A percentile compares a stretch with the other conserved stretches of the same genome.
Conservation (phyloP, 257 asterid genomes). For the Salvia rosmarinus region DNA sequence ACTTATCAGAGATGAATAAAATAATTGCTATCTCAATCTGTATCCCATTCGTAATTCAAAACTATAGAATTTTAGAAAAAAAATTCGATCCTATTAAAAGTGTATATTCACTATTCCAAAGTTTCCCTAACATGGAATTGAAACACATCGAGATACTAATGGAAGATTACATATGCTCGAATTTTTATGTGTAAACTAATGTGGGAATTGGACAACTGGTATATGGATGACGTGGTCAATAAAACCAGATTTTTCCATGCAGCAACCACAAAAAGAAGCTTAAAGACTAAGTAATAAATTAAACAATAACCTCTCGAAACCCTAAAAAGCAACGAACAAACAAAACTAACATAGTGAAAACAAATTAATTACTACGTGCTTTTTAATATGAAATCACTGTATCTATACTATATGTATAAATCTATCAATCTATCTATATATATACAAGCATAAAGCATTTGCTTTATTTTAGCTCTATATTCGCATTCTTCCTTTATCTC, state of each 20-base stretch:
- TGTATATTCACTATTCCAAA: background rate
- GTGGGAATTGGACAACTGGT: too few species aligned
- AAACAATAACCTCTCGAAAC: slow-evolving; percentile 38
- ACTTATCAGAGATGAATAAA: too few species aligned
- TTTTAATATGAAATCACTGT: slow-evolving; percentile 21
- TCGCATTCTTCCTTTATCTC: slow-evolving; percentile 47
- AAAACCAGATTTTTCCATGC: slow-evolving; percentile 29
- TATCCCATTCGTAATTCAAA: too few species aligned
- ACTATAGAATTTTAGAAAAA: too few species aligned
- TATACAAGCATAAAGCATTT: slow-evolving; percentile 49
- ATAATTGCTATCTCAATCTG: too few species aligned
- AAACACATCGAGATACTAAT: background rate
- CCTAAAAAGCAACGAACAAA: slow-evolving; percentile 50
- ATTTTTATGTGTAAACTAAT: too few species aligned
- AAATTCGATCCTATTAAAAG: background rate
- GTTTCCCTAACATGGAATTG: background rate
- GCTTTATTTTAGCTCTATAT: slow-evolving; percentile 54
- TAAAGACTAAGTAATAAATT: slow-evolving; percentile 46
- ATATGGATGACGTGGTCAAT: background rate
- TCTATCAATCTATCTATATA: slow-evolving; percentile 32
- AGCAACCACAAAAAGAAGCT: slow-evolving; percentile 43
- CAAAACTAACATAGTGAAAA: slow-evolving; percentile 44
- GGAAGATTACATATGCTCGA: background rate
- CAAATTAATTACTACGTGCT: slow-evolving; percentile 31
- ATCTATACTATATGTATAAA: slow-evolving; percentile 19